These are phyloP conservation scores for Wickerhamomyces subpelliculosus DNA, from an alignment of 805 yeast species.

Conservation along the genomic window DNA sequence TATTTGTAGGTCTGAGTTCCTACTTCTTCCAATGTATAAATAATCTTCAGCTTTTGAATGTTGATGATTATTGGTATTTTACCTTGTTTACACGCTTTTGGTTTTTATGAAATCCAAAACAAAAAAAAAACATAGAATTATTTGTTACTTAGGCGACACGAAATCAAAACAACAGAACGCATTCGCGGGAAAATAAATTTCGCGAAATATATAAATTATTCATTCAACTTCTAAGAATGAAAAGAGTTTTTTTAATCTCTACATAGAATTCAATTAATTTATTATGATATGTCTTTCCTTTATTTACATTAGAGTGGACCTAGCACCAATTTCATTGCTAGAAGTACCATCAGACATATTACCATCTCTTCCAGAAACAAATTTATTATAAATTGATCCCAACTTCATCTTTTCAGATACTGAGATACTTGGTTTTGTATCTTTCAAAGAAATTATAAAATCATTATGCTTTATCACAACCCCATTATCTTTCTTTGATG, in stretches of 20 bases:
- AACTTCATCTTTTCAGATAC: conserved; percentile 60
- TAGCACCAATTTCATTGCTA: conserved; percentile 75
- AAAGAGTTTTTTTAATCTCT: no score
- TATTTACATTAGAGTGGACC: conserved; percentile 69
- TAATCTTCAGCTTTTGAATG: no score
- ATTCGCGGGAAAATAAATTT: neutral
- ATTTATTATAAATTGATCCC: conserved; percentile 57
- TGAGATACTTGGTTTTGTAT: conserved; percentile 89
- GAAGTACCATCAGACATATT: conserved; percentile 83
- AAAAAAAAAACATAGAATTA: neutral
- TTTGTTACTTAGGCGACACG: neutral
- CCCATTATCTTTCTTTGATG: conserved; percentile 16
- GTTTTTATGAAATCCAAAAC: neutral
- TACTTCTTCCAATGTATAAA: neutral
- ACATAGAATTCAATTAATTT: no score
- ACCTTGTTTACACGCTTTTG: neutral
- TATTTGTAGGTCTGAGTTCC: neutral
- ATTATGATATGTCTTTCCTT: neutral
- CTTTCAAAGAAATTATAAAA: conserved; percentile 53
- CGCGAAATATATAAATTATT: no score
- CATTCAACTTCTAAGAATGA: no score
- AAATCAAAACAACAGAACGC: neutral
- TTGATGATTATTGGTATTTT: neutral
- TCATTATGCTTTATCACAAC: conserved; percentile 48
- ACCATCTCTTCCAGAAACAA: conserved; percentile 74